Percentiles rank a stretch among this genome's conserved stretches.
Conservation (phyloP, 805 yeast genomes). For the Ogataea polymorpha region DNA sequence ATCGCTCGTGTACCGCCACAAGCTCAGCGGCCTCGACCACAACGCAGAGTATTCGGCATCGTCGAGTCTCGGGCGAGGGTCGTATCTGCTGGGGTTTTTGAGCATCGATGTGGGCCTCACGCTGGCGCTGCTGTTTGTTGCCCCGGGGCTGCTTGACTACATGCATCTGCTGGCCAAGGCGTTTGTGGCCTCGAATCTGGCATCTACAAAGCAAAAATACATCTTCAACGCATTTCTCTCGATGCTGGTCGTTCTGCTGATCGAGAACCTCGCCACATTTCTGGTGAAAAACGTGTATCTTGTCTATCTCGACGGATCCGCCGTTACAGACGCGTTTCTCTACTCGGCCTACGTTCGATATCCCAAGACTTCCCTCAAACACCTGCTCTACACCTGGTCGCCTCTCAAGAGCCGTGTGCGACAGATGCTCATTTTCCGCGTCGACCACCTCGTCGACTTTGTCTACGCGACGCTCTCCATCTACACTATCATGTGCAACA, state of each 20-base stretch:
- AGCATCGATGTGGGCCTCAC: constrained; percentile 21
- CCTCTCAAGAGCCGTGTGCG: constrained; percentile 17
- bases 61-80: background rate
- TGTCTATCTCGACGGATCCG: constrained; percentile 7
- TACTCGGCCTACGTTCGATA: constrained; percentile 17
- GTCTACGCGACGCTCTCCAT: constrained; percentile 29
- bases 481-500: constrained; percentile 29
- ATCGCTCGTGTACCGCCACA: constrained; percentile 27
- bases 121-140: constrained; percentile 14
- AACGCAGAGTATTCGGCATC: background rate
- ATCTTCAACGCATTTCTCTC: constrained; percentile 30
- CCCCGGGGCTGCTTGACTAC: constrained; percentile 28
- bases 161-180: constrained; percentile 32
- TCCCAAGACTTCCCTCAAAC: constrained; percentile 22
- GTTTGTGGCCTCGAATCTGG: constrained; percentile 32
- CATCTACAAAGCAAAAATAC: constrained; percentile 29
- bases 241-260: constrained; percentile 17
- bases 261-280: constrained; percentile 13
- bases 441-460: constrained; percentile 30
- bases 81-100: constrained; percentile 15
- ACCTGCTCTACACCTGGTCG: constrained; percentile 21
- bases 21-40: constrained; percentile 20
- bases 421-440: constrained; percentile 19
- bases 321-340: constrained; percentile 9
- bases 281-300: constrained; percentile 10